phyloP scores from a whole-genome alignment of 2,329 filamentous ascomycete genomes.

The Colletotrichum simmondsii region DNA sequence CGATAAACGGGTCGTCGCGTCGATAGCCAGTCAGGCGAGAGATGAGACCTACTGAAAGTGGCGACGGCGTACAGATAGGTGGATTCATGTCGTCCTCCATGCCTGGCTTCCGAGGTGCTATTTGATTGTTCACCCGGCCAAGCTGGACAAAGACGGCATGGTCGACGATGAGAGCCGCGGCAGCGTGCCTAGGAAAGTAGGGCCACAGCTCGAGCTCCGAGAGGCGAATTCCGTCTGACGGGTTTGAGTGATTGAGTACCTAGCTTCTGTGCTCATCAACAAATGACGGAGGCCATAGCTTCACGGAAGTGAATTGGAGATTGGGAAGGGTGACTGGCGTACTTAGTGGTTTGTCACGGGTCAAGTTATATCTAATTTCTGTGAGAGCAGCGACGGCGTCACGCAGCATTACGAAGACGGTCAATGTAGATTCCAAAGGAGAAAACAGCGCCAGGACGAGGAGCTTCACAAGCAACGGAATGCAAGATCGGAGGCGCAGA shows the following conservation, averaged over 20 bases:
- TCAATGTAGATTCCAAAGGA: not conserved
- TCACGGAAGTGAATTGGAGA: not conserved
- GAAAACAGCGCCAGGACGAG: not conserved
- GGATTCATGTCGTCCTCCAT: not conserved
- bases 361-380: slow-evolving; percentile 7
- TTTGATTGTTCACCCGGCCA: not conserved
- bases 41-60: not conserved
- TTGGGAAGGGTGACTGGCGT: not conserved
- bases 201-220: not conserved
- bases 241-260: not conserved
- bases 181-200: not conserved
- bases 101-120: slow-evolving; percentile 8
- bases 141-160: not conserved
- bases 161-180: not conserved
- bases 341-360: slow-evolving; percentile 6
- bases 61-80: not conserved
- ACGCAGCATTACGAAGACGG: not conserved
- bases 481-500: not conserved
- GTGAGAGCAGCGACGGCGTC: not conserved
- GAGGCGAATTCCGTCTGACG: not conserved
- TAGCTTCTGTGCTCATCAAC: not conserved
- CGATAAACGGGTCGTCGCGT: not conserved
- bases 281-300: not conserved
- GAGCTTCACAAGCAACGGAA: not conserved
- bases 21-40: not conserved